Base-by-base conservation (phyloP, 441 rosid species). In the Sinapis alba region DNA sequence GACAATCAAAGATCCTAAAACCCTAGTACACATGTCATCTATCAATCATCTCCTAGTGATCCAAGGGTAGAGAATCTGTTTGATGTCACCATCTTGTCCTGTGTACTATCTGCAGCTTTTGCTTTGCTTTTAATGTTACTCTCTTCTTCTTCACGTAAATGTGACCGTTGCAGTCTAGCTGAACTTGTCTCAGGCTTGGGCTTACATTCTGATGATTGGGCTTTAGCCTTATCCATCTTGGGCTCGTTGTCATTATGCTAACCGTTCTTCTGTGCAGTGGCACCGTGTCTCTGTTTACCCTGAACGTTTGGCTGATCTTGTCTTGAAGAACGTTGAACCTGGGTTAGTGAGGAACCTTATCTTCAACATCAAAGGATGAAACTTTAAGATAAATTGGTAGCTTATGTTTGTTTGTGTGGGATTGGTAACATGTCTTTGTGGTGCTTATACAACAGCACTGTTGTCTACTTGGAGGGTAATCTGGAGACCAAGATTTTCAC, bases 241-340 rank as follows among this genome's bases (percentile, higher is more conserved):
- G n/a, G n/a, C n/a, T n/a, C n/a, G n/a, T n/a, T n/a, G n/a, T n/a
- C n/a, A n/a, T n/a, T n/a, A n/a, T n/a, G n/a, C 96, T 2, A 90
- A 84, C 75, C 75, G 89, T 0, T 72, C 83, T 62, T 53, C 81
- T 3, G 87, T 95, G 74, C 99, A 92, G 85, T 95, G 99, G 98
- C 99, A 95, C 65, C 94, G 96, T 12, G 90, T 95, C 57, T 78
- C 88, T 0, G 83, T 95, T 68, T 93, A 93, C 82, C 88, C 85
- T 3, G 84, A 85, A 62, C 72, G 75, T 2, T 62, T 95, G 75
- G 98, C 91, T 18, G 81, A 50, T 23, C 51, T 84, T 69, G 89
- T 83, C 67, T 79, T 88, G 85, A 88, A 88, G 80, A 77, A 85
- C 73, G 82, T 81, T 83, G 66, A 68, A 11, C 88, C 94, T 2